Evolutionary conservation across 495 filamentous ascomycete species (phyloP), one percentile per base, ranked within the genome.

Genomic region (Aspergillus panamensis): DNA sequence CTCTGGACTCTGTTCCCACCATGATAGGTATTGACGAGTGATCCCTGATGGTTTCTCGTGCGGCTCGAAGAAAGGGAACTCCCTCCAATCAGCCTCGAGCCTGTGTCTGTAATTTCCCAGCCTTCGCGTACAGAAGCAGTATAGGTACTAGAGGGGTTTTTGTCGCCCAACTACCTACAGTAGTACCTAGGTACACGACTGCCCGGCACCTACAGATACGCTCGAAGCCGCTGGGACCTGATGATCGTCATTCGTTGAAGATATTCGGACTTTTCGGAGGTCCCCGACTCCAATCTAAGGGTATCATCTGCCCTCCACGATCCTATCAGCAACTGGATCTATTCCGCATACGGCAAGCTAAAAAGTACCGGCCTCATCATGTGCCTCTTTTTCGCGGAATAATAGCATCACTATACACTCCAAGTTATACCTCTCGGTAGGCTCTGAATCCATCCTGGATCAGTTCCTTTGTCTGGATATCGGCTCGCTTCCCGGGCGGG

Each of bases 401-500:
- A 25, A 25, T 5, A 25, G 25, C 25, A 25, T 25, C 25, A 25
- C n/a, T n/a, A n/a, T n/a, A n/a, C n/a, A n/a, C n/a, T n/a, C n/a
- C n/a, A n/a, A n/a, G n/a, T 25, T 25, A 2, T 25, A 25, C 25
- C 25, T 25, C 25, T 25, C 25, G 25, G n/a, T n/a, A n/a, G n/a
- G 25, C 25, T 25, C 25, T 25, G 25, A 25, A 25, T 25, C 5
- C 25, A 25, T 25, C 25, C 25, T 25, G 2, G 25, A 25, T 25
- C 2, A 25, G 8, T 39, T 12, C 8, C 39, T 39, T 13, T 3
- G 30, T 48, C 33, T 43, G 43, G 42, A 45, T 17, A 21, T 55
- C 52, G 52, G 52, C 52, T 47, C 52, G 40, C 32, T 45, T 55
- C 44, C 53, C 53, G 40, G 30, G 29, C 42, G 42, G 42, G 25